Base-by-base conservation (phyloP, 805 yeast species). In the Hemisphaericaspora nanyangensis region DNA sequence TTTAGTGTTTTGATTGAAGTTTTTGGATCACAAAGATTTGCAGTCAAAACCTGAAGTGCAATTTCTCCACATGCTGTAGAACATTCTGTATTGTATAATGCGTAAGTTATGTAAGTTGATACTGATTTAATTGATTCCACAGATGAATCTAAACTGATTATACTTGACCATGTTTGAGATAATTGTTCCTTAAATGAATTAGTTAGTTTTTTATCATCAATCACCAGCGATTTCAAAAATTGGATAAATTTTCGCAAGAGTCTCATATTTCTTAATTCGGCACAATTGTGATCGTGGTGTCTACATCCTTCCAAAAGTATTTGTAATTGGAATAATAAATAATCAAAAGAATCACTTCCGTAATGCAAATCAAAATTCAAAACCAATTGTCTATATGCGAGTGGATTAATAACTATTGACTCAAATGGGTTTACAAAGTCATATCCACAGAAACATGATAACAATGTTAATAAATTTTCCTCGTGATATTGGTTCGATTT, bases 291-390 rank as follows among this genome's bases (percentile, higher is more conserved):
- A 1, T 63, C 50, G 17, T 63, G 63, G 53, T 68, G 74, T 41
- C 68, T 74, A 36, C 85, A 78, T 19, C 68, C 75, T 28, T 70
- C 69, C 3, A 78, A 60, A 39, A 86, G 68, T 0, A 73, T 74
- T 1, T 74, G 70, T 34, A 84, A 65, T 46, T 84, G 91, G 43
- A 72, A 73, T 4, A 82, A 55, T 5, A 84, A 56, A 38, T 71
- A 74, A 34, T 76, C 63, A 37, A 80, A 62, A 0, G 80, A 66
- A 29, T 76, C 79, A 39, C 67, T 66, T 77, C 86, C 82, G 16
- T 77, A 62, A 39, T 79, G 83, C 44, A 83, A 70, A 44, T 86
- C 89, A 15, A 80, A 67, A 28, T 85, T 67, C 31, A 87, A 54
- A 1, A 65, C 42, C 15, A 68, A 44, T 30, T 68, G 58, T 26